These are phyloP conservation scores for Cryoendolithus antarcticus DNA, from an alignment of 2,329 filamentous ascomycete species.

Conservation along the genomic window DNA sequence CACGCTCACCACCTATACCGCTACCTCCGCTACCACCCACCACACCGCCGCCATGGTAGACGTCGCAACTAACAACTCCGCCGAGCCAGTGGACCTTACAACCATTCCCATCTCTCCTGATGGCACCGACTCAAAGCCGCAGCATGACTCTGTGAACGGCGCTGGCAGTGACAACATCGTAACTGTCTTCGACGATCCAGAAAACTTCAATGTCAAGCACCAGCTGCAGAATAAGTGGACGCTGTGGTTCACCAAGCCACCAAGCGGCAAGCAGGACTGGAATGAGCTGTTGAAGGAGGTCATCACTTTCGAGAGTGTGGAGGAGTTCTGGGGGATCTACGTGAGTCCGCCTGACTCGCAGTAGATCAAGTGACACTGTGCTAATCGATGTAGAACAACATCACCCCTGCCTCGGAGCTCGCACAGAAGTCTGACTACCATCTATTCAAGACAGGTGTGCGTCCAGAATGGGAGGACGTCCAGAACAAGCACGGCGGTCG, in stretches of 20 bases:
- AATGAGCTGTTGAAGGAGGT: conserved; percentile 96
- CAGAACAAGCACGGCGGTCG: conserved; percentile 99
- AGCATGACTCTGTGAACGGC: conserved; percentile 27
- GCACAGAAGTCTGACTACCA: conserved; percentile 98
- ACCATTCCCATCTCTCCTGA: conserved; percentile 44
- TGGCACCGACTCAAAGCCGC: conserved; percentile 32
- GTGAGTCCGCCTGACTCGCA: conserved; percentile 46
- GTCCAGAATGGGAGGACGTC: conserved; percentile 94
- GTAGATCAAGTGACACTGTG: not conserved
- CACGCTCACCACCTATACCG: conserved; percentile 3
- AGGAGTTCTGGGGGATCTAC: conserved; percentile 99
- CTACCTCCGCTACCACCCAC: conserved; percentile 1
- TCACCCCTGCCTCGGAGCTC: conserved; percentile 87
- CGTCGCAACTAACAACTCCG: conserved; percentile 16
- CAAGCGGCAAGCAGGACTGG: conserved; percentile 94
- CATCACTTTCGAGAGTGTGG: conserved; percentile 95
- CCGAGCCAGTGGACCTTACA: conserved; percentile 39
- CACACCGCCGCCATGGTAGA: conserved; percentile 21
- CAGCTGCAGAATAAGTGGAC: conserved; percentile 97
- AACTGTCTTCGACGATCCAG: conserved; percentile 94
- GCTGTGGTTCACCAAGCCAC: conserved; percentile 97
- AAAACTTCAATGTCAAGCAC: conserved; percentile 99
- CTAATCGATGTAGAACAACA: conserved; percentile 67
- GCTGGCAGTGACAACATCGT: conserved; percentile 48
- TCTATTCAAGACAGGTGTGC: conserved; percentile 94